Base-by-base conservation (phyloP, 1,284 basidiomycete genomes). In the Microbotryum silenes-acaulis region DNA sequence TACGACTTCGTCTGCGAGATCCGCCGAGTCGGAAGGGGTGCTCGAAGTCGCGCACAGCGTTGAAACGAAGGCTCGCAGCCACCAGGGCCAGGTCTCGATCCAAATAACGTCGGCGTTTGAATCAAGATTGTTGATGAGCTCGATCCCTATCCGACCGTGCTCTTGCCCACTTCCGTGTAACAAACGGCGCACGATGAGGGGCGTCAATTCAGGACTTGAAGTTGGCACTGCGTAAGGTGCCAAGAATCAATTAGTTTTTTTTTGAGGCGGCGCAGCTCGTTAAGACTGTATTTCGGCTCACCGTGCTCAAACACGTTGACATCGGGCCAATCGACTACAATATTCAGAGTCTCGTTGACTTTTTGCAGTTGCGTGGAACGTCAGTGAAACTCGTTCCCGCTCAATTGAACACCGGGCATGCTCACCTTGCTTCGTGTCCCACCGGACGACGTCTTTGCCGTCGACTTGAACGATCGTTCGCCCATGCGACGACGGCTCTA, bases 51-150 rank as follows among this genome's bases (percentile, higher is more conserved):
- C 16, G 37, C 14, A 42, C 9, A 97, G 77, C 6, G 92, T 91
- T 75, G 92, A 88, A 64, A 96, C 78, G 78, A 88, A 92, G 53
- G 90, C 86, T 65, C 88, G 86, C 54, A 97, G 81, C 72, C 92
- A 86, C 85, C 91, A 96, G 4, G 94, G 94, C 80, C 96, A 85
- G 2, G 88, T 87, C 75, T 98, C 96, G 57, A 91, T 81, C 77
- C 94, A 97, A 9, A 87, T 76, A 0, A 86, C 80, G 33, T 80
- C 76, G 37, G 86, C 75, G 2, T 80, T 73, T 0, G 74, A 68
- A 7, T 80, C 71, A 21, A 78, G 78, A 57, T 83, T 80, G 73
- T 97, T 97, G 18, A 74, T 79, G 54, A 97, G 76, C 25, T 80
- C 79, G 8, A 94, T 76, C 42, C 82, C 81, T 20, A 98, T 82